Evolutionary conservation across 2,329 filamentous ascomycete species (phyloP).

Genomic region (Rhinocladiella similis): DNA sequence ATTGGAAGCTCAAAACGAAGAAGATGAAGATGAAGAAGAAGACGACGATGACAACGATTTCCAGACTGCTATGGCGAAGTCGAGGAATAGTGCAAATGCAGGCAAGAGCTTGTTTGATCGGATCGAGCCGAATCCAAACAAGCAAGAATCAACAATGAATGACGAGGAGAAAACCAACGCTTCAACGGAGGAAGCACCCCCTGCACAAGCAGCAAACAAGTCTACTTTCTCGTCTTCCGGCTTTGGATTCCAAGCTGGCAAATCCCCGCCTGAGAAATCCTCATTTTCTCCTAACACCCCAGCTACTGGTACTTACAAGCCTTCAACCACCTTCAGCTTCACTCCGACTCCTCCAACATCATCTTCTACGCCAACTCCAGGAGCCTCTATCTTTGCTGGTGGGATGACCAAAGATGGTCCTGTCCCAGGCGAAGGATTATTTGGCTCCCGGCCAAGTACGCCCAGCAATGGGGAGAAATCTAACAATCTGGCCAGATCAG

Average conservation of each 20-base stretch:
- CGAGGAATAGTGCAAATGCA: conserved; percentile 11
- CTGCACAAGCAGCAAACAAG: conserved; percentile 34
- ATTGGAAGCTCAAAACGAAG: conserved; percentile 16
- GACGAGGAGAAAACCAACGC: conserved; percentile 15
- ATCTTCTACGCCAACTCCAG: conserved; percentile 11
- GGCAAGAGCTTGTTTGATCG: conserved; percentile 29
- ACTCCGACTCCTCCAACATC: conserved; percentile 21
- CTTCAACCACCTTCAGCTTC: conserved; percentile 26
- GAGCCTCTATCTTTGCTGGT: conserved; percentile 26
- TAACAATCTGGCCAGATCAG: conserved; percentile 17
- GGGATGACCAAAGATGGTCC: conserved; percentile 23
- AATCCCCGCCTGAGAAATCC: conserved; percentile 25
- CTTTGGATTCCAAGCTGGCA: conserved; percentile 39
- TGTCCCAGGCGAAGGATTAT: conserved; percentile 32
- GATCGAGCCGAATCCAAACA: conserved; percentile 24
- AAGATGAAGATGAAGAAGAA: conserved; percentile 20
- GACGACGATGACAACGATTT: conserved; percentile 25
- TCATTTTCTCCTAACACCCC: conserved; percentile 25
- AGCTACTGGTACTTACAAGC: conserved; percentile 22
- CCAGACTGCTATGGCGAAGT: conserved; percentile 16
- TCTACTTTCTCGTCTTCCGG: conserved; percentile 35
- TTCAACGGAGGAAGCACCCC: conserved; percentile 24
- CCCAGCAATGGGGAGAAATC: conserved; percentile 24
- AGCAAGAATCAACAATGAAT: conserved; percentile 5
- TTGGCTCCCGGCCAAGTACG: conserved; percentile 32